phyloP scores from a whole-genome alignment of 441 rosid genomes.

The Theobroma grandiflorum region DNA sequence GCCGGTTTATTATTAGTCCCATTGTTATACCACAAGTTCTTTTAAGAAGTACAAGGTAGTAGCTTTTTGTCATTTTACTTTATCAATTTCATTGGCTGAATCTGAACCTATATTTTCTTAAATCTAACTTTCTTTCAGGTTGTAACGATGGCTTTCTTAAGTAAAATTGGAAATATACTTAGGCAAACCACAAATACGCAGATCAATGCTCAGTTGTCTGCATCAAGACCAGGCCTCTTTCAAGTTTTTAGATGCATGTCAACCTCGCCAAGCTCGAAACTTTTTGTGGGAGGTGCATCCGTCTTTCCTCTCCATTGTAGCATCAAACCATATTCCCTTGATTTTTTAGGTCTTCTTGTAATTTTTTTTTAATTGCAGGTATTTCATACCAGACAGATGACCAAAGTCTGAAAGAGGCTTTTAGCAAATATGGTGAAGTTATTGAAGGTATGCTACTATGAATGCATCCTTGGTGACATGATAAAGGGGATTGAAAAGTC shows the following conservation, averaged over 20 bases:
- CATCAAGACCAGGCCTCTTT: conserved; percentile 67
- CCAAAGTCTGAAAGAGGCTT: conserved; percentile 65
- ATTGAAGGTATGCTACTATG: conserved; percentile 58
- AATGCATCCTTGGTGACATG: background rate
- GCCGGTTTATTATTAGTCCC: background rate
- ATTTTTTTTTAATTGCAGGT: conserved; percentile 52
- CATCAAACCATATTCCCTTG: background rate
- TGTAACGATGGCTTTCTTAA: conserved; percentile 75
- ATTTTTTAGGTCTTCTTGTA: conserved; percentile 19
- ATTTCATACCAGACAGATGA: conserved; percentile 78
- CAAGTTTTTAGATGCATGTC: conserved; percentile 86
- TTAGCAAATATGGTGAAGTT: conserved; percentile 83
- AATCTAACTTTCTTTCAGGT: conserved; percentile 29
- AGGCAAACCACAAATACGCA: conserved; percentile 69
- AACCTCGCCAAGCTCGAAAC: conserved; percentile 71
- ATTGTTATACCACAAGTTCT: background rate
- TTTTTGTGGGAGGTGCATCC: conserved; percentile 82
- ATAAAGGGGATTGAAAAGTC: background rate
- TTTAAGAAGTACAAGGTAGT: background rate
- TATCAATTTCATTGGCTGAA: background rate
- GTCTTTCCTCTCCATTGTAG: background rate
- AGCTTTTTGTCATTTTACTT: background rate
- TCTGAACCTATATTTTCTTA: background rate
- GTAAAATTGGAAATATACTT: conserved; percentile 76
- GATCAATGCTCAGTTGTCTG: conserved; percentile 49